Evolutionary conservation across 805 yeast species (phyloP).

Genomic region (Zygoascus biomembranicola): DNA sequence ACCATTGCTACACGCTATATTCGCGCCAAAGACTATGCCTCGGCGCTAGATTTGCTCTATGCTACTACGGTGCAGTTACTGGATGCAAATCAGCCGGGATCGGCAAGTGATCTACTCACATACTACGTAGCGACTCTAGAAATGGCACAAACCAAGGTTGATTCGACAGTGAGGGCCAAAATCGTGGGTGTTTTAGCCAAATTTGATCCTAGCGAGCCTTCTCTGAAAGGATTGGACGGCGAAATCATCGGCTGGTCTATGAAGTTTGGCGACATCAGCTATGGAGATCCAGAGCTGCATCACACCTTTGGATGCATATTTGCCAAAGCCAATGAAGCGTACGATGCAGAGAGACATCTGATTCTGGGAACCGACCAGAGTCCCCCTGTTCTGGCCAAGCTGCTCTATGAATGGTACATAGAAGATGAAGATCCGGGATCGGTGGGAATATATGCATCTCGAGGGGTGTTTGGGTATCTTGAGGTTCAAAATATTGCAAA

Average conservation of each 20-base stretch:
- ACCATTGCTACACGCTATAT: slow-evolving; percentile 83
- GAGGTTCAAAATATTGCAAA: slow-evolving; percentile 57
- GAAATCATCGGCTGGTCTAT: slow-evolving; percentile 58
- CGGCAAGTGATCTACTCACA: slow-evolving; percentile 67
- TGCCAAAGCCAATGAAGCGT: slow-evolving; percentile 37
- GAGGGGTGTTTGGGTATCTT: slow-evolving; percentile 71
- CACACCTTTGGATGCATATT: slow-evolving; percentile 65
- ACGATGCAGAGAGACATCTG: slow-evolving; percentile 67
- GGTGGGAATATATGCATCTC: slow-evolving; percentile 30
- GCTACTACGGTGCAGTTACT: slow-evolving; percentile 64
- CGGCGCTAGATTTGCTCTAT: slow-evolving; percentile 67
- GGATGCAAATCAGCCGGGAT: slow-evolving; percentile 64
- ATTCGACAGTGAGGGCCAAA: slow-evolving; percentile 39
- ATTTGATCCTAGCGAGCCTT: slow-evolving; percentile 46
- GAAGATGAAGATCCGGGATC: slow-evolving; percentile 19
- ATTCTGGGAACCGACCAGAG: slow-evolving; percentile 54
- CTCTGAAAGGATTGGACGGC: slow-evolving; percentile 57
- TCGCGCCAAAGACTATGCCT: slow-evolving; percentile 52
- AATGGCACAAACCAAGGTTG: slow-evolving; percentile 37
- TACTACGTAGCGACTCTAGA: slow-evolving; percentile 67
- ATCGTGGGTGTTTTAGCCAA: slow-evolving; percentile 35
- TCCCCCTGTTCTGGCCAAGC: slow-evolving; percentile 37
- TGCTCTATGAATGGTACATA: slow-evolving; percentile 42
- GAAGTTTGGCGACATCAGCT: slow-evolving; percentile 39
- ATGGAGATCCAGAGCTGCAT: slow-evolving; percentile 72